Evolutionary conservation across 768 basidiomycete genomes (phyloP), one percentile per base, ranked within the genome.

Genomic region (Lentinula sp.): DNA sequence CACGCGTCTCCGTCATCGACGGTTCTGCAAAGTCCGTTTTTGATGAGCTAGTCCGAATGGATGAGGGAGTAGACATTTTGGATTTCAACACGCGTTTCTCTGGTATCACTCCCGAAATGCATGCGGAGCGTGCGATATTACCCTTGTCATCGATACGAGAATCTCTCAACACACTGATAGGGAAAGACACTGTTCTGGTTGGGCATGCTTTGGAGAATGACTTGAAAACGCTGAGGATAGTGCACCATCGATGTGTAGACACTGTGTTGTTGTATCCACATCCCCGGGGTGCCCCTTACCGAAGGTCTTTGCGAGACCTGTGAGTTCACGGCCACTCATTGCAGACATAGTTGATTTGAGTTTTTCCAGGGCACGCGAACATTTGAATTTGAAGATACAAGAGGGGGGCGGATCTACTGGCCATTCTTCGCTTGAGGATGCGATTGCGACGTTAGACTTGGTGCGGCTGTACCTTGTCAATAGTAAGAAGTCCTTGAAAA

Each of bases 201-300:
- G 96, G 96, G 1, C 89, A 91, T 72, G 91, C 88, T 0, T 79
- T 98, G 18, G 96, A 98, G 64, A 98, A 98, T 71, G 97, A 99
- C 70, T 75, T 99, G 65, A 91, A 88, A 70, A 89, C 96, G 7
- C 75, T 99, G 64, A 82, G 97, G 15, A 85, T 98, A 66, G 74
- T 98, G 1, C 97, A 99, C 70, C 80, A 83, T 62, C 83, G 78
- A 63, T 87, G 93, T 62, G 81, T 99, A 34, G 97, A 99, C 68
- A 98, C 97, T 0, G 88, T 85, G 0, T 75, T 89, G 15, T 75
- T 98, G 13, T 96, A 95, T 67, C 94, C 93, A 8, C 97, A 98
- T 71, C 69, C 71, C 13, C 74, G 78, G 28, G 83, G 86, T 0
- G 78, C 84, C 10, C 95, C 96, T 4, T 96, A 86, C 70, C 80